Base-by-base conservation (phyloP, 2,329 filamentous ascomycete species). In the Aureobasidium sp. region DNA sequence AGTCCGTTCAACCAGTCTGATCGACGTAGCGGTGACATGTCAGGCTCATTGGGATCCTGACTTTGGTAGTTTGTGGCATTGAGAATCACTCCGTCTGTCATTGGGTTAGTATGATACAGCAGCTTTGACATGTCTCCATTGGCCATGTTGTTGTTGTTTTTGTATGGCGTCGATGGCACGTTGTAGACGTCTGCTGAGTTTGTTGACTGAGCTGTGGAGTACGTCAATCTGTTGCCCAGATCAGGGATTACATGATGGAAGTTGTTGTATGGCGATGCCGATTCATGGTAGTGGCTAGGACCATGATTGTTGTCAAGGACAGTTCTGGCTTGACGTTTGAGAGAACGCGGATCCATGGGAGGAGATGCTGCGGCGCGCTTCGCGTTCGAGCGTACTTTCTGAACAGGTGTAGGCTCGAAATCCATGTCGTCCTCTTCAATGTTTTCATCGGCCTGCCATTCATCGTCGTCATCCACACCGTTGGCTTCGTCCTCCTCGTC, bases 1-100 rank as follows among this genome's bases (percentile, higher is more conserved):
- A 68, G 40, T 64, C 66, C 14, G 61, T 62, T 17, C 42, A 65
- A 49, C 71, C 75, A 86, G 27, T 85, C 84, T 65, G 85, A 87
- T 65, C 35, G 53, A 45, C 17, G 39, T n/a, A 57, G 19, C 1
- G 53, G 53, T 29, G 53, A 57, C 11, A 44, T 22, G 2, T 57
- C 39, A 29, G 15, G 17, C 15, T 15, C 39, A 7, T 22, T 19
- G 5, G 5, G 22, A 8, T 31, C 3, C 24, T 35, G 35, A 2
- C 14, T 5, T 7, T 37, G 27, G 24, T 22, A 12, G 12, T 47
- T 27, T 29, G 22, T 27, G 40, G 29, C 11, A 9, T 24, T n/a
- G 22, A 31, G 5, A n/a, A 5, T 17, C 39, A 24, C 5, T 27
- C 15, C 19, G 2, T 35, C 15, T 6, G 29, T 8, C 27, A 17